Percentiles rank a stretch among this genome's conserved stretches.
These are phyloP conservation scores for Solanum arcanum DNA, from an alignment of 257 asterid species.

Conservation along the genomic window DNA sequence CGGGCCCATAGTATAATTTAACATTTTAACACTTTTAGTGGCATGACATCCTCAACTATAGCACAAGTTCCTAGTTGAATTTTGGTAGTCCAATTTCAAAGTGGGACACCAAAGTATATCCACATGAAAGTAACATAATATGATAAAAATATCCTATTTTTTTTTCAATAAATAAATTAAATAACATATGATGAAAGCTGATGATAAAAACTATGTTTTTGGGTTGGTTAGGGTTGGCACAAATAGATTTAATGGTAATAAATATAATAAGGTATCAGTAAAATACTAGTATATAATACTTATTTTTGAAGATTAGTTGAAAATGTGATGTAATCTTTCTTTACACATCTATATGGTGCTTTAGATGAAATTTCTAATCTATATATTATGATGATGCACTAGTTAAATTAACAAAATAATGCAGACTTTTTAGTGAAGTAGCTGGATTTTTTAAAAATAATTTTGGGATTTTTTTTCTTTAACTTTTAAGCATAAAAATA, in stretches of 20 bases:
- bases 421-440: neutral
- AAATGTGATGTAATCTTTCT: neutral
- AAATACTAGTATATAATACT: neutral
- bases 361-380: neutral
- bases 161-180: neutral
- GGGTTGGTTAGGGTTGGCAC: neutral
- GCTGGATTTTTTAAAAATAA: neutral
- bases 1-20: neutral
- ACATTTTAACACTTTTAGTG: neutral
- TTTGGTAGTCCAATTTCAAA: slow-evolving; percentile 1
- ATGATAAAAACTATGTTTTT: neutral
- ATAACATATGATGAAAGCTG: neutral
- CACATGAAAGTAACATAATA: neutral
- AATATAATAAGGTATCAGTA: neutral
- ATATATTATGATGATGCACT: neutral
- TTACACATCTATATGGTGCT: neutral
- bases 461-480: too few relatives aligned
- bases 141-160: neutral
- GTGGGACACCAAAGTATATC: neutral
- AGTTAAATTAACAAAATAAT: neutral
- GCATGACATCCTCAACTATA: neutral
- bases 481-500: too few relatives aligned
- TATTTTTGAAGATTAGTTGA: neutral
- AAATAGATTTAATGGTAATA: neutral
- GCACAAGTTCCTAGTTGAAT: neutral